Base-by-base conservation (phyloP, 129 eudicot genomes). In the Saussurea involucrata region DNA sequence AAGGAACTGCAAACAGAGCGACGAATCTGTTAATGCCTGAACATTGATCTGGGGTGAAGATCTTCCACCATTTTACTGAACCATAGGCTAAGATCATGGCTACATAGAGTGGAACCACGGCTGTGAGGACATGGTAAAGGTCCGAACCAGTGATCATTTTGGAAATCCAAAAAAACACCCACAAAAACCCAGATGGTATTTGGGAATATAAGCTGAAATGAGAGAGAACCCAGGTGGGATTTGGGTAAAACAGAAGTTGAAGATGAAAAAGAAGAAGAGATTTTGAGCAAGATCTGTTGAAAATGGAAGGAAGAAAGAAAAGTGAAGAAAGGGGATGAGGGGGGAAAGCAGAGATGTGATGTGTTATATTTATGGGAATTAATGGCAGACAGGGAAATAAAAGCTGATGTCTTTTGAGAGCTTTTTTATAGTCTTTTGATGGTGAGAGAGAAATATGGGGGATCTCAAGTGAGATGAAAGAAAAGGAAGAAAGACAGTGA, bases 51-150 rank as follows among this genome's bases (percentile, higher is more conserved):
- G 97, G 97, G 68, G 85, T 90, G 81, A 93, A 91, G 55, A 93
- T 93, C 69, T 89, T 90, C 98, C 98, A 93, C 97, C 97, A 93
- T 81, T 87, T 87, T 21, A 91, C 97, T 27, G 98, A 93, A 25
- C 93, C 98, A 74, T 93, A 93, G 44, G 96, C 98, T 31, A 93
- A 75, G 81, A 93, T 87, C 98, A 89, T 93, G 82, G 98, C 98
- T 7, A 93, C 98, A 60, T 93, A 93, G 31, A 93, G 95, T 5
- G 97, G 97, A 0, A 93, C 98, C 27, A 93, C 97, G 40, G 98
- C 98, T 5, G 97, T 89, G 10, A 93, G 73, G 3, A 93, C 98
- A 70, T 93, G 95, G 91, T 92, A 92, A 69, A 89, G 88, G 86
- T 92, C 97, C 1, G 86, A 55, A n/a, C 78, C 76, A 4, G 85